Evolutionary conservation across 495 filamentous ascomycete species (phyloP), one percentile per base, ranked within the genome.

Genomic region (Parachaetomium inaequale): DNA sequence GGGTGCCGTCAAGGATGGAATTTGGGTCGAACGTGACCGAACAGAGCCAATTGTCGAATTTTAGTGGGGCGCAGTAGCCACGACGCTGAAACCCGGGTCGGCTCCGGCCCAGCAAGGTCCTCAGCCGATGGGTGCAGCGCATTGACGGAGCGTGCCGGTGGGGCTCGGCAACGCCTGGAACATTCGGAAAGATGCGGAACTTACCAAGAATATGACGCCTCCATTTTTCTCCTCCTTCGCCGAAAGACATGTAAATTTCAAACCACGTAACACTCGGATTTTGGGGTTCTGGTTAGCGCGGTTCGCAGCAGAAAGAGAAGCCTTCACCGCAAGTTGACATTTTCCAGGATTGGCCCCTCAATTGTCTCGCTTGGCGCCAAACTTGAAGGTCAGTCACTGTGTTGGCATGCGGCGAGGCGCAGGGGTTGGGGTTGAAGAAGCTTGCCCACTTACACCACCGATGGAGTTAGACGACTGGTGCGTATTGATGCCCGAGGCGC

Each of bases 11-110:
- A 23, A 46, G 42, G 10, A 34, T 2, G 29, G 43, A 58, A 49
- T 25, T 36, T 49, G 56, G 26, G 17, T 45, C 23, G 26, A 57
- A 36, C 31, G 55, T 49, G 45, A 38, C 42, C 55, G 38, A 58
- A 58, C 46, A 38, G 46, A 17, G 57, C 23, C 57, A 59, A 51
- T 50, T 17, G 17, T 7, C 23, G 14, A 12, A n/a, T n/a, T 51
- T 50, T 28, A 38, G 45, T 51, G 45, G 46, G 43, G 28, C 46
- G 14, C 38, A 31, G 55, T 40, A 46, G 40, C 21, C 21, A 26
- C 23, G 55, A 58, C 40, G 42, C 43, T 58, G 55, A 34, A 58
- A 19, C n/a, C n/a, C 28, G 42, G 40, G 15, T 21, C 19, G 1
- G n/a, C 17, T 23, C 31, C 8, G 7, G 26, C 25, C 38, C 53